A percentile compares a stretch with the other conserved stretches of the same genome.
These are phyloP conservation scores for Cordyceps javanica DNA, from an alignment of 2,329 filamentous ascomycete genomes.

Conservation along the genomic window DNA sequence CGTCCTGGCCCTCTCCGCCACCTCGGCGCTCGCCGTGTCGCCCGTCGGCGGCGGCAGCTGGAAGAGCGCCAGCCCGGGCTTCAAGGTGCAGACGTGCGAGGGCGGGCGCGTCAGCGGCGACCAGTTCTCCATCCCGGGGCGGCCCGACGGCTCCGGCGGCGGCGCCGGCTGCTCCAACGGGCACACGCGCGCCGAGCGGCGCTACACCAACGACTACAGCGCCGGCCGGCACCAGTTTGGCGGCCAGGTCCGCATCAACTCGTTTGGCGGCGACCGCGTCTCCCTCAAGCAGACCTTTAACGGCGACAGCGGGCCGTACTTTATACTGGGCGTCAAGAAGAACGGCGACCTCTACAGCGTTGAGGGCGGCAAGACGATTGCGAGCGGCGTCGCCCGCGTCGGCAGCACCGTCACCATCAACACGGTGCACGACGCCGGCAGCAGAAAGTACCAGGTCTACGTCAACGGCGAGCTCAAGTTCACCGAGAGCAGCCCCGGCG, in stretches of 20 bases:
- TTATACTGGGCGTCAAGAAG: conserved; percentile 16
- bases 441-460: conserved; percentile 17
- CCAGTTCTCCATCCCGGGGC: background rate
- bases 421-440: conserved; percentile 19
- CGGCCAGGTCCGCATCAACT: conserved; percentile 18
- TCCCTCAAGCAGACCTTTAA: conserved; percentile 21
- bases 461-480: conserved; percentile 16
- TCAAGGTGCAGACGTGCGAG: background rate
- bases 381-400: conserved; percentile 14
- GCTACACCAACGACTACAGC: conserved; percentile 4
- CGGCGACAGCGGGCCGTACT: conserved; percentile 16
- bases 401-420: conserved; percentile 18
- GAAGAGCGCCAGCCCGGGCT: background rate
- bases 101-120: background rate
- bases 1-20: background rate
- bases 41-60: background rate
- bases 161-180: conserved; percentile 1
- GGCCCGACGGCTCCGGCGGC: background rate
- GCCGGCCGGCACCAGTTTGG: background rate
- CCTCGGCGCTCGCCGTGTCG: background rate
- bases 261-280: conserved; percentile 16
- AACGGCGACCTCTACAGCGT: conserved; percentile 18
- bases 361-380: conserved; percentile 17
- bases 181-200: background rate
- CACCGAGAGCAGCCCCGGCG: background rate